These are phyloP conservation scores for Podaxis mareebaensis DNA, from an alignment of 768 basidiomycete genomes.

Conservation along the genomic window DNA sequence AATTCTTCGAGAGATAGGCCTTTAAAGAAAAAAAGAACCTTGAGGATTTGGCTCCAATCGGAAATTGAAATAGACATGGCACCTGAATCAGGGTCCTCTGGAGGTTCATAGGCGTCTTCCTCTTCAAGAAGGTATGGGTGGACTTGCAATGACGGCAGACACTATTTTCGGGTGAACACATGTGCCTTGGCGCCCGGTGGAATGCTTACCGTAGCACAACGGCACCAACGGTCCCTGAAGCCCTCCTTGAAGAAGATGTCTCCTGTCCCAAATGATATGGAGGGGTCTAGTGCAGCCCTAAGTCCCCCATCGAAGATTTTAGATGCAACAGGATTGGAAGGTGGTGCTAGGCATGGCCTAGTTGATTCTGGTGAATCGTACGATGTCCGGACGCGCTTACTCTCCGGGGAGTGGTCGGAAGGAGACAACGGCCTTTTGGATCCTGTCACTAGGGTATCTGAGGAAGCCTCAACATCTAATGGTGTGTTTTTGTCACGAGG, in stretches of 20 bases:
- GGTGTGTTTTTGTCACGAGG: background rate
- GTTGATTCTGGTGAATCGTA: slow-evolving; percentile 22
- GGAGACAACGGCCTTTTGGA: slow-evolving; percentile 54
- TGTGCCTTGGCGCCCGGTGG: slow-evolving; percentile 1
- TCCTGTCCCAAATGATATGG: slow-evolving; percentile 50
- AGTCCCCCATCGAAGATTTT: slow-evolving; percentile 38
- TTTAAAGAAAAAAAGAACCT: slow-evolving; percentile 26
- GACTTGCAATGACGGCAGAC: slow-evolving; percentile 52
- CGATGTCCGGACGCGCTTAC: slow-evolving; percentile 36
- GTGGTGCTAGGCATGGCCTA: slow-evolving; percentile 56
- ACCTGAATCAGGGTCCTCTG: slow-evolving; percentile 86
- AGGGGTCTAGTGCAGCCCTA: slow-evolving; percentile 23
- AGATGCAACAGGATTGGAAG: slow-evolving; percentile 45
- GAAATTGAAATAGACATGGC: background rate
- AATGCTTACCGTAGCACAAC: slow-evolving; percentile 52
- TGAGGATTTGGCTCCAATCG: background rate
- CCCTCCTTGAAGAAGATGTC: slow-evolving; percentile 77
- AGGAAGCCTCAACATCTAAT: slow-evolving; percentile 18
- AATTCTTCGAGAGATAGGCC: slow-evolving; percentile 82
- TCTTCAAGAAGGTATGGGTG: slow-evolving; percentile 68
- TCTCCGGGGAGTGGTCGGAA: slow-evolving; percentile 34
- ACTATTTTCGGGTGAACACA: slow-evolving; percentile 40
- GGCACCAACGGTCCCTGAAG: slow-evolving; percentile 81
- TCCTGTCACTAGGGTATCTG: slow-evolving; percentile 29
- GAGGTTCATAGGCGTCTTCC: slow-evolving; percentile 84